Evolutionary conservation across 805 yeast genomes (phyloP).

Genomic region (Wickerhamiella brachini): DNA sequence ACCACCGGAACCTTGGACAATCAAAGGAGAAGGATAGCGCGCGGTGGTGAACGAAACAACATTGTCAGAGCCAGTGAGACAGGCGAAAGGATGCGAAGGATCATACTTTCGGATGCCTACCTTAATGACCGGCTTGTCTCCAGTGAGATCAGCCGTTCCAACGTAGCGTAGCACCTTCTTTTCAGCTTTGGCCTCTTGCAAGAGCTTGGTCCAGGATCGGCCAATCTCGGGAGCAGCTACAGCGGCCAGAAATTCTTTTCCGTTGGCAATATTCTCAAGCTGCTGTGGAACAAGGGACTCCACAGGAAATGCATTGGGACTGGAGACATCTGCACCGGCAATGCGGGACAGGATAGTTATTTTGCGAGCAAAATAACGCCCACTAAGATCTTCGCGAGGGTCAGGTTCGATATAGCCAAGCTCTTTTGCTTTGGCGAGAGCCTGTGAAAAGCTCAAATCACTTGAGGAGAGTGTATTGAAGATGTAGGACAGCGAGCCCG

Average conservation of each 20-base stretch:
- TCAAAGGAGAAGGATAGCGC: constrained; percentile 84
- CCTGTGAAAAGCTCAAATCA: constrained; percentile 69
- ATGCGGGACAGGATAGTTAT: constrained; percentile 92
- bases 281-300: constrained; percentile 84
- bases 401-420: constrained; percentile 98
- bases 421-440: constrained; percentile 75
- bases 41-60: constrained; percentile 83
- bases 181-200: constrained; percentile 71
- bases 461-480: constrained; percentile 82
- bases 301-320: constrained; percentile 87
- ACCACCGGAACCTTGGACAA: constrained; percentile 93
- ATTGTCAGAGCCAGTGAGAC: constrained; percentile 91
- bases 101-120: constrained; percentile 77
- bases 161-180: constrained; percentile 86
- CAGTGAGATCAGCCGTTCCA: constrained; percentile 70
- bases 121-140: constrained; percentile 40
- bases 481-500: constrained; percentile 90
- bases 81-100: constrained; percentile 71
- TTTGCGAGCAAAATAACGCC: constrained; percentile 96
- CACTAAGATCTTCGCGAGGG: constrained; percentile 97
- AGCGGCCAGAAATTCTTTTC: constrained; percentile 63
- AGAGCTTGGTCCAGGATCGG: constrained; percentile 57
- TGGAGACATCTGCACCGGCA: constrained; percentile 70
- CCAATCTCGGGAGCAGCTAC: constrained; percentile 61
- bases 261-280: constrained; percentile 46